These are phyloP conservation scores for Phoma herbarum DNA, from an alignment of 2,329 filamentous ascomycete species.

Conservation along the genomic window DNA sequence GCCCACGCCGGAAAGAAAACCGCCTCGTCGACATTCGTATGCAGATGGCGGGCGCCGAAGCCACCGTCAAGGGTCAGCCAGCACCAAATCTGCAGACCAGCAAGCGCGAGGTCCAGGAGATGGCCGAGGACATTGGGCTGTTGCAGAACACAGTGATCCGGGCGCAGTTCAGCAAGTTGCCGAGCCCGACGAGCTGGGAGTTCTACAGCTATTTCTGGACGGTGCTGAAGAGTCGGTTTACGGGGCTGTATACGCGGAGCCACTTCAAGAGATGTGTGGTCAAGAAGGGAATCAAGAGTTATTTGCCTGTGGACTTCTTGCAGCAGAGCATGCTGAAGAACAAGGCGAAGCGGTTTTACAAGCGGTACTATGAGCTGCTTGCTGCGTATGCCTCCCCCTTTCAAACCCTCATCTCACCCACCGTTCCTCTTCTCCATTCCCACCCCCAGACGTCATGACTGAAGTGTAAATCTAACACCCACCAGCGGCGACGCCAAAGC, in stretches of 20 bases:
- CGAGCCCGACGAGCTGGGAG: conserved; percentile 5
- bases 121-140: conserved; percentile 36
- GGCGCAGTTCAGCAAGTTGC: conserved; percentile 27
- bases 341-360: conserved; percentile 67
- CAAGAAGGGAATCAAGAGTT: conserved; percentile 25
- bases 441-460: too few species aligned
- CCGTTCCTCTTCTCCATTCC: background rate
- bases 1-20: conserved; percentile 17
- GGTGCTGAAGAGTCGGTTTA: conserved; percentile 29
- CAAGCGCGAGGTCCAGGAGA: conserved; percentile 15
- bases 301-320: conserved; percentile 25
- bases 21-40: conserved; percentile 21
- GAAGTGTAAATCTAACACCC: conserved; percentile 21
- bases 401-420: background rate
- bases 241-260: conserved; percentile 30
- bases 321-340: conserved; percentile 22
- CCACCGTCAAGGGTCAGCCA: conserved; percentile 9
- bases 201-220: conserved; percentile 33
- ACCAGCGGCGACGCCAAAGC: conserved; percentile 31
- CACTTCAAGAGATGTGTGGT: conserved; percentile 27
- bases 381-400: conserved; percentile 50
- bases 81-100: conserved; percentile 22
- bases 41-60: conserved; percentile 19
- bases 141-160: conserved; percentile 34
- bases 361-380: conserved; percentile 68